Conservation (phyloP, 805 yeast species). For the Blastobotrys peoriensis region DNA sequence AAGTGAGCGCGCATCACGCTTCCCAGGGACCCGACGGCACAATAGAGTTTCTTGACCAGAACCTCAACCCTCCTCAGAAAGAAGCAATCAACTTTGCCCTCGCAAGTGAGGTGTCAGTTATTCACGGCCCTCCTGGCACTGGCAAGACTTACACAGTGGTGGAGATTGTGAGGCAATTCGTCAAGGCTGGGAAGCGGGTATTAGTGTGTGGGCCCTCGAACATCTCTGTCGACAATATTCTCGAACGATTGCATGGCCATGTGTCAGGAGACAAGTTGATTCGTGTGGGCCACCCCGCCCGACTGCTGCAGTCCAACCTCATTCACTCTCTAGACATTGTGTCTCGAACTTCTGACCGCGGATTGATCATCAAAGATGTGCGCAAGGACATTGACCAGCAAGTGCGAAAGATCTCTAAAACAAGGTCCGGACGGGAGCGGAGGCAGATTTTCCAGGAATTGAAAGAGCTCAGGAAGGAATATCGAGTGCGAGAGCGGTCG, state of each 20-base stretch:
- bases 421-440: conserved; percentile 58
- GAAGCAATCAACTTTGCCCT: conserved; percentile 66
- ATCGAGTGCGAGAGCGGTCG: conserved; percentile 58
- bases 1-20: conserved; percentile 30
- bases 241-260: conserved; percentile 59
- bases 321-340: conserved; percentile 73
- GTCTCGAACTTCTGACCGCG: conserved; percentile 52
- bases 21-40: conserved; percentile 5
- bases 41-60: conserved; percentile 36
- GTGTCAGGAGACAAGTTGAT: conserved; percentile 48
- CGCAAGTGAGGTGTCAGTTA: conserved; percentile 43
- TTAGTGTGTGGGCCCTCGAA: conserved; percentile 94
- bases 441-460: conserved; percentile 63
- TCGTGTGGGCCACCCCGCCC: conserved; percentile 91
- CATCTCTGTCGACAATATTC: conserved; percentile 82
- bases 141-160: conserved; percentile 82
- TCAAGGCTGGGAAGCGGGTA: conserved; percentile 48
- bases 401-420: conserved; percentile 50
- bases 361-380: conserved; percentile 60
- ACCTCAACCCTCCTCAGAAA: conserved; percentile 64
- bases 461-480: conserved; percentile 63
- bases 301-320: conserved; percentile 56
- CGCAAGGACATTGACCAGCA: conserved; percentile 57
- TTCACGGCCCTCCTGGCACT: conserved; percentile 82
- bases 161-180: conserved; percentile 71